Conservation (phyloP, 2,329 filamentous ascomycete genomes). For the Metarhizium brunneum region DNA sequence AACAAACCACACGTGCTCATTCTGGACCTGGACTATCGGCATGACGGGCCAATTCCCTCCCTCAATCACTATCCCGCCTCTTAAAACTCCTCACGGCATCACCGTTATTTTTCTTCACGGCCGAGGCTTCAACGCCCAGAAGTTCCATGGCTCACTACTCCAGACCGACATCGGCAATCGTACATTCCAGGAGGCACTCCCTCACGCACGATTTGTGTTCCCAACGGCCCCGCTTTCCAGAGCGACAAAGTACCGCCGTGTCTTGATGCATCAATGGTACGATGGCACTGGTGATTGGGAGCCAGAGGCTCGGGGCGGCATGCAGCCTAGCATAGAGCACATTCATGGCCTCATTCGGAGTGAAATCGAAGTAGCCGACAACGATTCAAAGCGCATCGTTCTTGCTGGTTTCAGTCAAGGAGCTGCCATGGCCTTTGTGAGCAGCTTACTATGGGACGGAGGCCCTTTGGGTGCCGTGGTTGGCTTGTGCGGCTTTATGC, state of each 20-base stretch:
- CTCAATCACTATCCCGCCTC: slow-evolving; percentile 12
- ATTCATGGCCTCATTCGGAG: slow-evolving; percentile 26
- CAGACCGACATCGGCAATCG: slow-evolving; percentile 11
- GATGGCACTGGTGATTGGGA: slow-evolving; percentile 27
- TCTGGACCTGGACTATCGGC: neutral
- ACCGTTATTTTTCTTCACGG: slow-evolving; percentile 41
- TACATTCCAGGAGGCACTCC: slow-evolving; percentile 25
- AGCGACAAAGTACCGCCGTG: slow-evolving; percentile 22
- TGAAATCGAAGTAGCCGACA: slow-evolving; percentile 25
- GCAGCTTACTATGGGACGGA: slow-evolving; percentile 34
- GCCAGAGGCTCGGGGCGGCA: slow-evolving; percentile 18
- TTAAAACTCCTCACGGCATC: slow-evolving; percentile 24
- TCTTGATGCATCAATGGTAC: slow-evolving; percentile 25
- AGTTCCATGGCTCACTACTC: slow-evolving; percentile 32
- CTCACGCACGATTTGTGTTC: slow-evolving; percentile 39
- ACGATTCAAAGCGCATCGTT: slow-evolving; percentile 29
- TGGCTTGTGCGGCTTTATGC: slow-evolving; percentile 37
- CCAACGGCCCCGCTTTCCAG: slow-evolving; percentile 33
- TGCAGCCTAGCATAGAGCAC: slow-evolving; percentile 31
- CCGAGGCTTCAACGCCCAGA: slow-evolving; percentile 31
- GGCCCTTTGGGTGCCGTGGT: slow-evolving; percentile 26
- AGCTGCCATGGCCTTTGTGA: slow-evolving; percentile 35
- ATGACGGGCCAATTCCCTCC: slow-evolving; percentile 14
- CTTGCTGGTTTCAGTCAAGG: slow-evolving; percentile 46
- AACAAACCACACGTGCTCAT: neutral